Conservation (phyloP, 495 filamentous ascomycete genomes). For the Ramalina intermedia region DNA sequence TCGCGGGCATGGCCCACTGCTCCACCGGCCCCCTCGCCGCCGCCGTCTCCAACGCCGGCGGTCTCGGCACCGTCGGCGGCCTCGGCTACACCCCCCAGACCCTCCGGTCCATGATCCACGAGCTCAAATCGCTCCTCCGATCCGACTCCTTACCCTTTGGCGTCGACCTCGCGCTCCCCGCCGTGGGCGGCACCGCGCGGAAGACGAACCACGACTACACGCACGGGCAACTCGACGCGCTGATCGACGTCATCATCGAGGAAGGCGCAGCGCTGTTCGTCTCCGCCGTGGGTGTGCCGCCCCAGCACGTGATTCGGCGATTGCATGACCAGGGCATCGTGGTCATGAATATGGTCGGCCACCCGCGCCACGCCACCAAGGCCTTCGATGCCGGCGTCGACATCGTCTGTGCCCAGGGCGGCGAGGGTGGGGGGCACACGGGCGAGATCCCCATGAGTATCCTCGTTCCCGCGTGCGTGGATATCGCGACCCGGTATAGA, state of each 20-base stretch:
- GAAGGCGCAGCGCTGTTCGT: constrained; percentile 73
- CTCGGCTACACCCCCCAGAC: constrained; percentile 72
- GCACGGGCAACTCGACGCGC: constrained; percentile 62
- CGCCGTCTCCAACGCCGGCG: constrained; percentile 78
- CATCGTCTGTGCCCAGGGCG: constrained; percentile 71
- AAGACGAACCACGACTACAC: constrained; percentile 92
- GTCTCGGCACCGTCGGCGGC: constrained; percentile 72
- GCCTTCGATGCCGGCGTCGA: constrained; percentile 69
- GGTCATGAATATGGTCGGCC: constrained; percentile 93
- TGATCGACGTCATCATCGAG: constrained; percentile 65
- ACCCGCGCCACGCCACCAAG: constrained; percentile 75
- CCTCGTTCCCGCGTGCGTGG: constrained; percentile 60
- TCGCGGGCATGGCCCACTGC: constrained; percentile 79
- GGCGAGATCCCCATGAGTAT: constrained; percentile 61
- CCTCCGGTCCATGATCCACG: constrained; percentile 64
- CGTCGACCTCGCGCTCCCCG: constrained; percentile 75
- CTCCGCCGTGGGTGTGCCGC: constrained; percentile 69
- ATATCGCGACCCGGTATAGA: constrained; percentile 49
- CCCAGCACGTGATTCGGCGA: constrained; percentile 47
- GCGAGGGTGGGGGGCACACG: constrained; percentile 69
- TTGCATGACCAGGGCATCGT: constrained; percentile 63
- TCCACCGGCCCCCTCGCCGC: constrained; percentile 66
- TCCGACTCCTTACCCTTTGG: constrained; percentile 61
- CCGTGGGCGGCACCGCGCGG: constrained; percentile 63
- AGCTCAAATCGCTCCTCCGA: constrained; percentile 56